These are phyloP conservation scores for Chondrus crispus DNA, from an alignment of 23 red algal species.

Conservation along the genomic window DNA sequence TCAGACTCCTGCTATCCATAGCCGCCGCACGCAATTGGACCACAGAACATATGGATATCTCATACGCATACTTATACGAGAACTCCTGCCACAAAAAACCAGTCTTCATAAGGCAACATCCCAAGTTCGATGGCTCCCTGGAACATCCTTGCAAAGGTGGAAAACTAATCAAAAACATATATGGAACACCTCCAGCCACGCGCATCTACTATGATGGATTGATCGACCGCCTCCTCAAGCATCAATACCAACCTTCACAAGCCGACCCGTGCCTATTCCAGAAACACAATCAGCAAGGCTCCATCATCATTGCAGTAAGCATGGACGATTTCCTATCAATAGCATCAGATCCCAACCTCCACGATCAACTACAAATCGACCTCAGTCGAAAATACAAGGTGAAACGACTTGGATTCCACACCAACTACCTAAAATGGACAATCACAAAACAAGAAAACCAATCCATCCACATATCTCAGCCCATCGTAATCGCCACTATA, in stretches of 20 bases:
- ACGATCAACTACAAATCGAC: background rate
- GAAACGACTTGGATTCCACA: background rate
- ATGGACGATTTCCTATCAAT: background rate
- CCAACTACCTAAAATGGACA: background rate
- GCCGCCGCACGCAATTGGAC: no score
- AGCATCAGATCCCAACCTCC: background rate
- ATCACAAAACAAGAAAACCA: background rate
- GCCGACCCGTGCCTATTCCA: slow-evolving; percentile 8
- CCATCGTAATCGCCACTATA: background rate
- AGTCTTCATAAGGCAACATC: no score
- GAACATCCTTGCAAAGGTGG: no score
- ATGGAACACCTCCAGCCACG: no score
- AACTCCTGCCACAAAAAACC: no score
- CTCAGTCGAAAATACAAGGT: background rate
- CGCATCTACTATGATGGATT: background rate
- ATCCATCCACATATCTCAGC: background rate
- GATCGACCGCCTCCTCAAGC: background rate
- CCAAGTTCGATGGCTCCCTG: no score
- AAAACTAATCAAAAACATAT: no score
- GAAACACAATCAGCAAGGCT: background rate
- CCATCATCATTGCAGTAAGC: background rate
- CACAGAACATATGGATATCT: no score
- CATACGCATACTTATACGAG: no score
- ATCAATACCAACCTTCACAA: background rate
- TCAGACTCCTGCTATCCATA: no score